Base-by-base conservation (phyloP, 2,329 filamentous ascomycete genomes). In the Eutypella sp. region DNA sequence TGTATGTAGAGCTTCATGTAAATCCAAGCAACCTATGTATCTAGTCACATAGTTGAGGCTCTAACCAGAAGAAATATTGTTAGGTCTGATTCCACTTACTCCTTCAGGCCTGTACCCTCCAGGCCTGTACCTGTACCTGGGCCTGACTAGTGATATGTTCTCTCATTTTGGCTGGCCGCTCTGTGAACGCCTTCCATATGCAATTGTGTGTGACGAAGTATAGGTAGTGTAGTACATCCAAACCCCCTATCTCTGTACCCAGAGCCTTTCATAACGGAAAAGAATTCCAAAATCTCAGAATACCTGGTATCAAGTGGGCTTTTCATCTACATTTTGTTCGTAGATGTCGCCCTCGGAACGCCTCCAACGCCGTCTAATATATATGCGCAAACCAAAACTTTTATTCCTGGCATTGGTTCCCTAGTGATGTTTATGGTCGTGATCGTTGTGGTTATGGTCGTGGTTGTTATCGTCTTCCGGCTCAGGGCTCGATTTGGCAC, bases 401-500 rank as follows among this genome's bases (percentile, higher is more conserved):
- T 24, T n/a, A 3, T 36, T 22, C 44, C 15, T 10, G 20, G n/a
- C 11, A 7, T 41, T 47, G 54, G 42, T 53, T 48, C 18, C 48
- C 40, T 58, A 59, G 34, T 59, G 51, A 20, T 57, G 47, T 42
- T 63, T 46, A 44, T 57, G 59, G 42, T 70, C 58, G 10, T 56
- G 60, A 44, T 67, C 62, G 46, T 66, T 65, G 50, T 78, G 67
- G 29, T 69, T 61, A 46, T 72, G 63, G 25, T 79, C 68, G 5
- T 69, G 63, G 53, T 73, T 60, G 22, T 70, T 63, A 42, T 77
- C 72, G 18, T 74, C 71, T 54, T 86, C 79, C 2, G 81, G 76
- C 59, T 87, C 82, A 3, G 80, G 81, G 55, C 73, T 81, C 34
- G 67, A 71, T 56, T 70, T 68, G 13, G 74, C 69, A 56, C 75